Base-by-base conservation (phyloP, 768 basidiomycete species). In the Dacryopinax spathularia region DNA sequence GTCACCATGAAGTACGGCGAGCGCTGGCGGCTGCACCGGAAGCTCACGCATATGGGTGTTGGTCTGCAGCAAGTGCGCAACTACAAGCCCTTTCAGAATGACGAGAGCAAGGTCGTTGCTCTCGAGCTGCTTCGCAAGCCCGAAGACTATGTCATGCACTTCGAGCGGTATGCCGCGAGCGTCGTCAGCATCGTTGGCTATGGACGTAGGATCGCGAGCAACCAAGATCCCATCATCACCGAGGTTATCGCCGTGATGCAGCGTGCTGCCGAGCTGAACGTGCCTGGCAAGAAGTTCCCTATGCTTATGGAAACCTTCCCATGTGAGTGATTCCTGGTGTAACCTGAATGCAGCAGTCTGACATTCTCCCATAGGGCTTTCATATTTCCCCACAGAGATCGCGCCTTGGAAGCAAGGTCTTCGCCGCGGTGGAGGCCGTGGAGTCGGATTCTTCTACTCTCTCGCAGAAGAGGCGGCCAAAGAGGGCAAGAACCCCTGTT, bases 21-120 rank as follows among this genome's bases (percentile, higher is more conserved):
- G 29, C 37, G 62, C 41, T 63, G 62, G 62, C 20, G 62, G 27
- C 35, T 44, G 34, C 62, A 44, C 27, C 13, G 62, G 12, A 63
- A 63, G 62, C 35, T 63, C 34, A 63, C 62, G n/a, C 62, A 63
- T 34, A 35, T 39, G 39, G 62, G 62, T n/a, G 41, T 63, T 25
- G 62, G 63, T 62, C 34, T 63, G 63, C 33, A 64, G 60, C 27
- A 20, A 62, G 39, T 71, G 2, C 63, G 69, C 15, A 69, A 68
- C 48, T 71, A 68, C 68, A 70, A 69, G 62, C 64, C 69, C 12
- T 62, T 67, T 2, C 65, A 67, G 9, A 70, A 69, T 59, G 62
- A 69, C 33, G 36, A 34, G n/a, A 65, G 68, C 18, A 65, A 67
- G 33, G 20, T 70, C 29, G 69, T 44, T 9, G 43, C 43, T 13